Percentiles rank a stretch among this genome's conserved stretches.
phyloP scores from a whole-genome alignment of 2,329 filamentous ascomycete genomes.

The Nemania abortiva region DNA sequence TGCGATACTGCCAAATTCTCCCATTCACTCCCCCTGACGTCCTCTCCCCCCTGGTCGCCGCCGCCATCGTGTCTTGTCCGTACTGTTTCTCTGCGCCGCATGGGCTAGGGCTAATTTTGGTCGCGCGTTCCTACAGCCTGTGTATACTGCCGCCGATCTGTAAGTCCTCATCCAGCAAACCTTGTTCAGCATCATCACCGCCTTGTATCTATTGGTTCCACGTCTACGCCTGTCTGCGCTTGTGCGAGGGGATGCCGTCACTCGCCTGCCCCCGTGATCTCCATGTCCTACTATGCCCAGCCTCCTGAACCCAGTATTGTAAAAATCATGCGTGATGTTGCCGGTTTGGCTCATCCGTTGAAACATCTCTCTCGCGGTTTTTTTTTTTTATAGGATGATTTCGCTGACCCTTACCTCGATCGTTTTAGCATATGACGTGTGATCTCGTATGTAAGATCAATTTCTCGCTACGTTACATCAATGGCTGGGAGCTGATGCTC shows the following conservation, averaged over 20 bases:
- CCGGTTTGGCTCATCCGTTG: slow-evolving; percentile 36
- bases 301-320: slow-evolving; percentile 31
- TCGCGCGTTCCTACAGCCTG: slow-evolving; percentile 73
- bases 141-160: slow-evolving; percentile 90
- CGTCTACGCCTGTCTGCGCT: slow-evolving; percentile 47
- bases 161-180: slow-evolving; percentile 66
- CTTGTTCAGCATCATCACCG: slow-evolving; percentile 47
- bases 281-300: slow-evolving; percentile 35
- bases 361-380: slow-evolving; percentile 24
- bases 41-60: slow-evolving; percentile 30
- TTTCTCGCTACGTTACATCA: slow-evolving; percentile 48
- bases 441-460: slow-evolving; percentile 77
- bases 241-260: slow-evolving; percentile 39
- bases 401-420: slow-evolving; percentile 61
- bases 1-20: slow-evolving; percentile 47
- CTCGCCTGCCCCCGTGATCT: slow-evolving; percentile 42
- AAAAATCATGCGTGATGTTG: slow-evolving; percentile 41
- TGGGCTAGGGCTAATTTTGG: slow-evolving; percentile 55
- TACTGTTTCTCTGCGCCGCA: slow-evolving; percentile 41
- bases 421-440: slow-evolving; percentile 86
- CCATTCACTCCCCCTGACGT: slow-evolving; percentile 40
- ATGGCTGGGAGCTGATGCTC: slow-evolving; percentile 46
- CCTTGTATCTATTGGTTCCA: slow-evolving; percentile 50
- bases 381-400: slow-evolving; percentile 41
- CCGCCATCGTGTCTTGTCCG: slow-evolving; percentile 45